These are phyloP conservation scores for Blepharisma stoltei DNA, from an alignment of 73 alveolate species.

Conservation along the genomic window DNA sequence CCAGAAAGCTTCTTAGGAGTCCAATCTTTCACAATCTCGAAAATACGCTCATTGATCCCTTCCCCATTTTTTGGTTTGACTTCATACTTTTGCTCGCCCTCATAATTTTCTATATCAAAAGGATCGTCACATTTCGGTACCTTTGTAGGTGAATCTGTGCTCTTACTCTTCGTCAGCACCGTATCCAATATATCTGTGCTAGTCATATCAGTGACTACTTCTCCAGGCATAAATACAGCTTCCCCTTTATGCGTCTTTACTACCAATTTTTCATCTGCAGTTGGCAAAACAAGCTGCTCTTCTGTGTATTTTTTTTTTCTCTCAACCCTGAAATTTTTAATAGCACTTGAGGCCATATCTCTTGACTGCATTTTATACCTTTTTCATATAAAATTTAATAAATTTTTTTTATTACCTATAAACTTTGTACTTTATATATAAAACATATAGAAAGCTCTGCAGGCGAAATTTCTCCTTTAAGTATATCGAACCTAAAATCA, in stretches of 20 bases:
- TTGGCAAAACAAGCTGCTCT: conserved; percentile 18
- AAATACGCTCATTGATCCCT: not conserved
- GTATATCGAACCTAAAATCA: conserved; percentile 5
- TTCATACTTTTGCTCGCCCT: not conserved
- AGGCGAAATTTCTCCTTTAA: conserved; percentile 14
- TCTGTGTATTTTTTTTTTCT: conserved; percentile 2
- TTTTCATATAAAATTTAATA: too few species aligned
- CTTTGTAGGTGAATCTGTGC: not conserved
- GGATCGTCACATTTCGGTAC: not conserved
- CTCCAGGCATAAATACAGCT: not conserved
- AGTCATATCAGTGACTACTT: not conserved
- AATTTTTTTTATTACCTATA: too few species aligned
- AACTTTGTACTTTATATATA: too few species aligned
- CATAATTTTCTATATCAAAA: not conserved
- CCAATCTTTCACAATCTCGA: conserved; percentile 21
- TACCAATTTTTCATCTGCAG: not conserved
- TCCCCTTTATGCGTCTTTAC: conserved; percentile 25
- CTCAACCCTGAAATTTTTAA: conserved; percentile 13
- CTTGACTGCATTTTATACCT: conserved; percentile 11
- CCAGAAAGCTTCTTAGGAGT: not conserved
- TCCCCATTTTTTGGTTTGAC: not conserved
- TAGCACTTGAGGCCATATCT: conserved; percentile 28
- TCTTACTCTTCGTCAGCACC: not conserved
- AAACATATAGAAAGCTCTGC: not conserved
- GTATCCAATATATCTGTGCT: conserved; percentile 17